Evolutionary conservation across 1,284 basidiomycete genomes (phyloP).

Genomic region (Rhodotorula glutinis): DNA sequence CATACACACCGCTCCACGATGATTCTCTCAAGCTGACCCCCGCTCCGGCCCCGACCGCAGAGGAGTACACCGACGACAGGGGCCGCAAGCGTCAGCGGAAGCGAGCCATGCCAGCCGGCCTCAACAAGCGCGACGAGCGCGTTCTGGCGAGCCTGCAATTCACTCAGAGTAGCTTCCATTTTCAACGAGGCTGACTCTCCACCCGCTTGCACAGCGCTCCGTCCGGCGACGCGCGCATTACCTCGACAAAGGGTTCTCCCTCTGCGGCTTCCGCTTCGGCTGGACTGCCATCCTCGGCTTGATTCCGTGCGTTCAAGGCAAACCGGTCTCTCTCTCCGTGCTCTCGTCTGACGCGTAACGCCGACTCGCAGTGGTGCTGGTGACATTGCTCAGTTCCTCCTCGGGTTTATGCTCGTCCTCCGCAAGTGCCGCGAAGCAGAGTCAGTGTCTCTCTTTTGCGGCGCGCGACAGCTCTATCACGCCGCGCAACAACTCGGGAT

Average conservation of each 20-base stretch:
- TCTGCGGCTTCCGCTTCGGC: slow-evolving; percentile 63
- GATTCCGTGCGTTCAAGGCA: slow-evolving; percentile 18
- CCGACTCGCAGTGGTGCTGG: slow-evolving; percentile 26
- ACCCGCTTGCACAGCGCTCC: slow-evolving; percentile 18
- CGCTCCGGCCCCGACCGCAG: background rate
- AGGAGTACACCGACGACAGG: slow-evolving; percentile 14
- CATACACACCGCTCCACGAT: background rate
- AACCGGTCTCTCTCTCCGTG: background rate
- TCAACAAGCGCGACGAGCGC: slow-evolving; percentile 36
- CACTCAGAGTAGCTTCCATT: background rate
- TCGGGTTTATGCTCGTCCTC: slow-evolving; percentile 40
- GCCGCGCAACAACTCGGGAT: too few relatives aligned
- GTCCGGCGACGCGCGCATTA: slow-evolving; percentile 67
- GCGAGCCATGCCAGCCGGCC: slow-evolving; percentile 30
- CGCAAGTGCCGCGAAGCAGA: slow-evolving; percentile 37
- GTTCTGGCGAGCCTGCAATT: slow-evolving; percentile 25
- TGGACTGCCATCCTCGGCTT: slow-evolving; percentile 27
- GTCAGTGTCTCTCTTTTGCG: too few relatives aligned
- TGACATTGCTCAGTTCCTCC: slow-evolving; percentile 38
- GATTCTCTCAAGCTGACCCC: background rate
- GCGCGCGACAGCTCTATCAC: too few relatives aligned
- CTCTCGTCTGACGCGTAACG: background rate
- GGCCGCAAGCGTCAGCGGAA: slow-evolving; percentile 29
- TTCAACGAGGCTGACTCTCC: too few relatives aligned
- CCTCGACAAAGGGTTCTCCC: slow-evolving; percentile 82